These are phyloP conservation scores for Alternaria sp. DNA, from an alignment of 2,329 filamentous ascomycete species.

Conservation along the genomic window DNA sequence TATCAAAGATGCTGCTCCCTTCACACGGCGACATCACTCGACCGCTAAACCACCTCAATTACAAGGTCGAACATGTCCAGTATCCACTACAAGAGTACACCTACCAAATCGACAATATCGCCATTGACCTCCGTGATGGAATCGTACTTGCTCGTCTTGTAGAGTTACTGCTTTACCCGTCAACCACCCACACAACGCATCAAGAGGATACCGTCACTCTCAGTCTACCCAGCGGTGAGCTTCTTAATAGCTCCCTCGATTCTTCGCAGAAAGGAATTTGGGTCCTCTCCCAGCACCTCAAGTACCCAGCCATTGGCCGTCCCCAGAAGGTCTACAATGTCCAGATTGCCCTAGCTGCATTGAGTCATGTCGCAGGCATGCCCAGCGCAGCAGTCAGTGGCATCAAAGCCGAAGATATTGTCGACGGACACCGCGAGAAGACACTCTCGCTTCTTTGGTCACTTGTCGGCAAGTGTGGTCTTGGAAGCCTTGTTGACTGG, in stretches of 20 bases:
- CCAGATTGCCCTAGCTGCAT: conserved; percentile 64
- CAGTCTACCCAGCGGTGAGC: conserved; percentile 56
- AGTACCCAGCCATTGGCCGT: conserved; percentile 64
- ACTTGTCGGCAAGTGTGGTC: conserved; percentile 65
- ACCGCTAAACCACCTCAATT: conserved; percentile 65
- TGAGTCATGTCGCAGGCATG: conserved; percentile 56
- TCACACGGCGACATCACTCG: conserved; percentile 66
- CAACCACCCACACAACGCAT: conserved; percentile 39
- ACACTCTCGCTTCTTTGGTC: conserved; percentile 69
- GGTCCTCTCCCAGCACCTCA: conserved; percentile 66
- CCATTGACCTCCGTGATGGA: conserved; percentile 69
- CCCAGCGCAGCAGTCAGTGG: conserved; percentile 52
- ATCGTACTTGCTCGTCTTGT: conserved; percentile 67
- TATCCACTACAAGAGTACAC: conserved; percentile 66
- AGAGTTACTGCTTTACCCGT: conserved; percentile 63
- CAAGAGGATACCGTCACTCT: conserved; percentile 56
- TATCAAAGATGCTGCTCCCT: conserved; percentile 65
- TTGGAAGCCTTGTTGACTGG: conserved; percentile 65
- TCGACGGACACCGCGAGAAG: conserved; percentile 71
- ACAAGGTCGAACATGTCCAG: conserved; percentile 64
- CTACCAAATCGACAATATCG: conserved; percentile 67
- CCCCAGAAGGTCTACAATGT: conserved; percentile 68
- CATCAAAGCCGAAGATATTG: conserved; percentile 66
- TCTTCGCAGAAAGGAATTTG: conserved; percentile 51
- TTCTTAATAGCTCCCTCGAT: conserved; percentile 50